Base-by-base conservation (phyloP, 768 basidiomycete genomes). In the Pulveroboletus sp. region DNA sequence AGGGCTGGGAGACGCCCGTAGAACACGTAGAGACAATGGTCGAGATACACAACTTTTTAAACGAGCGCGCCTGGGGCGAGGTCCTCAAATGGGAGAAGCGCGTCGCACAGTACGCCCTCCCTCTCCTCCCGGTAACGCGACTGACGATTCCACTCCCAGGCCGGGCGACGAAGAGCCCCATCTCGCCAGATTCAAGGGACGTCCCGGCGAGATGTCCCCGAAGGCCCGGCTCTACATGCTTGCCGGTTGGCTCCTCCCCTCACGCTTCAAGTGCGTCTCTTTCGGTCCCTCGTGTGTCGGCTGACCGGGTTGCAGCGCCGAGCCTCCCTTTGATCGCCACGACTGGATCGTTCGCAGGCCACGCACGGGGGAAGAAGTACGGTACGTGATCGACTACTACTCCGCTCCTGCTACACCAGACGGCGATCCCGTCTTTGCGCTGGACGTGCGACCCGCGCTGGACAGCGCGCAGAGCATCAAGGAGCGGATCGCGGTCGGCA, bases 341-440 rank as follows among this genome's bases (percentile, higher is more conserved):
- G 96, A 99, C 72, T 99, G 96, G 96, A 71, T 96, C 45, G 78
- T 99, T 46, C 86, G 86, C 26, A 84, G 95, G 44, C 83, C 85
- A 27, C 73, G 74, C 34, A 84, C 86, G 2, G 84, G 88, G 16
- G 81, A 89, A 58, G 87, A 92, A 68, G 85, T 92, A 44, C 87
- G 91, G 64, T 95, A 99, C 69, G 89, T 99, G 40, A 98, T 99
- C 60, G 96, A 99, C 73, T 99, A 99, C 71, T 98, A 98, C 69
- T 89, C 90, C 40, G 93, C 92, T 1, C 91, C 94, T 2, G 82
- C 88, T 3, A 85, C 94, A 47, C 76, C 82, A 8, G 88, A 96
- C 57, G 95, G 95, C 8, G 89, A 88, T 38, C 96, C 96, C 16
- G 93, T 94, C 6, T 98, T 98, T 70, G 86, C 86, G 8, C 77